These are phyloP conservation scores for Nitzschia sp. DNA, from an alignment of 108 stramenopile genomes.

Conservation along the genomic window DNA sequence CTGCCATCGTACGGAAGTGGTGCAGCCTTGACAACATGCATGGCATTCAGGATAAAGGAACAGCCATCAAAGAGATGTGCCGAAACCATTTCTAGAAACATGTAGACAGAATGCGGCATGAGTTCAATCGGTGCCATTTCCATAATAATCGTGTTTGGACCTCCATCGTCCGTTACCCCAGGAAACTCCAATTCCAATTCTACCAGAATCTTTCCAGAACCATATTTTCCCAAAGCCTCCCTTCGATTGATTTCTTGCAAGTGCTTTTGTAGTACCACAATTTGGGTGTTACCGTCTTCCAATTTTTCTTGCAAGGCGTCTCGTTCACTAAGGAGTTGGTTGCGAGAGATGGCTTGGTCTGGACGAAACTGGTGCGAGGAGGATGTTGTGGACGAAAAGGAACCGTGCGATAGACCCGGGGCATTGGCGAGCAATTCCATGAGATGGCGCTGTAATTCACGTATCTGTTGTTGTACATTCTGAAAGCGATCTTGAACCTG, in stretches of 20 bases:
- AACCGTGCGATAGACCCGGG: neutral
- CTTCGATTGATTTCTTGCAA: slow-evolving; percentile 23
- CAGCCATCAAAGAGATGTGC: slow-evolving; percentile 57
- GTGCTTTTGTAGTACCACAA: slow-evolving; percentile 21
- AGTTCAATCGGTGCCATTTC: slow-evolving; percentile 64
- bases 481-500: slow-evolving; percentile 13
- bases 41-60: slow-evolving; percentile 64
- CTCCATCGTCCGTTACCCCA: neutral
- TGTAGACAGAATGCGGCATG: slow-evolving; percentile 73
- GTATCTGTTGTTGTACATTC: slow-evolving; percentile 26
- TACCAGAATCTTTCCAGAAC: slow-evolving; percentile 30
- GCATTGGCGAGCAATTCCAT: slow-evolving; percentile 10
- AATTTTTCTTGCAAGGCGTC: slow-evolving; percentile 25
- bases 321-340: slow-evolving; percentile 13
- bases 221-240: slow-evolving; percentile 33
- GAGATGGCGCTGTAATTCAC: slow-evolving; percentile 18
- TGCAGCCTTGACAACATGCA: slow-evolving; percentile 72
- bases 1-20: slow-evolving; percentile 32
- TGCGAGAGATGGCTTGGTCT: neutral
- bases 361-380: neutral
- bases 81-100: slow-evolving; percentile 74
- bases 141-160: slow-evolving; percentile 36
- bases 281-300: neutral
- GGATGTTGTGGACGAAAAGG: slow-evolving; percentile 1
- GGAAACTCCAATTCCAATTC: slow-evolving; percentile 36